Base-by-base conservation (phyloP, 1,284 basidiomycete genomes). In the Boletus semigastroideus region DNA sequence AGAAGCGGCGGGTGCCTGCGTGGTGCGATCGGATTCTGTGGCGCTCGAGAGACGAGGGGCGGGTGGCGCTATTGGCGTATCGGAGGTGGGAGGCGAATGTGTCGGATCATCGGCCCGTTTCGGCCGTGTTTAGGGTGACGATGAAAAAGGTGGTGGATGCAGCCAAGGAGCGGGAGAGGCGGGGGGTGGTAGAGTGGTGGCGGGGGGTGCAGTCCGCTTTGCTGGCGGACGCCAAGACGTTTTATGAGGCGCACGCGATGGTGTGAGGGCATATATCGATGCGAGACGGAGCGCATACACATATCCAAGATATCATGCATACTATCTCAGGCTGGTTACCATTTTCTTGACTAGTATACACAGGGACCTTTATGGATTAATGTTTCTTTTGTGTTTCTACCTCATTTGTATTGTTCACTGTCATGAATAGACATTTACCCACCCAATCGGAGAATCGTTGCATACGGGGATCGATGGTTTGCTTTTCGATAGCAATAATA, bases 1-100 rank as follows among this genome's bases (percentile, higher is more conserved):
- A 93, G 65, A 98, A 98, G 70, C 80, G 82, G 20, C 83, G 96
- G 0, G 80, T 87, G 9, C 96, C 95, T 1, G 93, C 95, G 0
- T 98, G 95, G 94, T 99, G 96, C 71, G 96, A 99, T 69, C 84
- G 96, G 8, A 83, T 98, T 20, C 74, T 98, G 37, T 97, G 89
- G 83, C 81, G 85, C n/a, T 78, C 83, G 33, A 75, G 78, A 6
- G 79, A 80, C 11, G 72, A 78, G 12, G 72, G 68, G 27, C 75
- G 86, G 9, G 82, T 94, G 49, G 62, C 73, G 55, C 76, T 82
- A 65, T 53, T 90, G 66, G 78, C 81, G 60, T 92, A 96, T 68
- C 67, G 69, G 51, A 78, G 94, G 16, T 94, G 92, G 67, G 94
- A 95, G 70, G 79, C 78, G 48, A 89, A 90, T 57, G 83, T 93